Conservation (phyloP, 2,329 filamentous ascomycete genomes). For the Cercospora citrullina region DNA sequence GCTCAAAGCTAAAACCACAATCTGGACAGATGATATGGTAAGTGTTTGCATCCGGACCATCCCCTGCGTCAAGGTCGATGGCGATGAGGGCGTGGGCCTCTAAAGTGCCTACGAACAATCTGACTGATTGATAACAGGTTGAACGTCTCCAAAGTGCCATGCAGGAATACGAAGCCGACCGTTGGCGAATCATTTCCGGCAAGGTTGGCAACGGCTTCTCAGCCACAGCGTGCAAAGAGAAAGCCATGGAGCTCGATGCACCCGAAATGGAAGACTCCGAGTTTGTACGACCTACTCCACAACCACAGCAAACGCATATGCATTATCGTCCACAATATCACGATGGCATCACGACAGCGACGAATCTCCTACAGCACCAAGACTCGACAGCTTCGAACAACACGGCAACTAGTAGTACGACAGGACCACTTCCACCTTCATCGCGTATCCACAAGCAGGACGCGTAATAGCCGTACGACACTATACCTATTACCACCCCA, state of each 20-base stretch:
- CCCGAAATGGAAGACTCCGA: constrained; percentile 27
- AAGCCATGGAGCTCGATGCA: constrained; percentile 61
- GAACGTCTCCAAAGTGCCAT: constrained; percentile 74
- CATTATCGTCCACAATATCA: constrained; percentile 2
- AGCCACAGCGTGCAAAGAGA: constrained; percentile 80
- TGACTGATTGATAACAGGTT: constrained; percentile 49
- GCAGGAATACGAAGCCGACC: constrained; percentile 85
- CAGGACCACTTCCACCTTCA: constrained; percentile 1
- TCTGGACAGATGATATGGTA: constrained; percentile 93
- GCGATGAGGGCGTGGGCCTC: not conserved
- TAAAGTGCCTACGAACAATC: not conserved
- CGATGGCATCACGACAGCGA: constrained; percentile 13
- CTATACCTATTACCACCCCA: constrained; percentile 1
- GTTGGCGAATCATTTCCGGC: constrained; percentile 87
- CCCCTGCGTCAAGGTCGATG: not conserved
- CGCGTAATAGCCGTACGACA: not conserved
- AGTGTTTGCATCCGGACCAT: not conserved
- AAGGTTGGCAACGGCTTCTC: constrained; percentile 91
- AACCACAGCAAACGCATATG: constrained; percentile 8
- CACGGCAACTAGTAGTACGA: constrained; percentile 1
- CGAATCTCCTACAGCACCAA: constrained; percentile 14
- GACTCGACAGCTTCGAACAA: constrained; percentile 13
- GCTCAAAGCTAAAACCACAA: constrained; percentile 86
- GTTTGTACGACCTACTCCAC: constrained; percentile 15
- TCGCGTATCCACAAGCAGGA: not conserved